Base-by-base conservation (phyloP, 2,329 filamentous ascomycete genomes). In the Pseudogymnoascus sp. region DNA sequence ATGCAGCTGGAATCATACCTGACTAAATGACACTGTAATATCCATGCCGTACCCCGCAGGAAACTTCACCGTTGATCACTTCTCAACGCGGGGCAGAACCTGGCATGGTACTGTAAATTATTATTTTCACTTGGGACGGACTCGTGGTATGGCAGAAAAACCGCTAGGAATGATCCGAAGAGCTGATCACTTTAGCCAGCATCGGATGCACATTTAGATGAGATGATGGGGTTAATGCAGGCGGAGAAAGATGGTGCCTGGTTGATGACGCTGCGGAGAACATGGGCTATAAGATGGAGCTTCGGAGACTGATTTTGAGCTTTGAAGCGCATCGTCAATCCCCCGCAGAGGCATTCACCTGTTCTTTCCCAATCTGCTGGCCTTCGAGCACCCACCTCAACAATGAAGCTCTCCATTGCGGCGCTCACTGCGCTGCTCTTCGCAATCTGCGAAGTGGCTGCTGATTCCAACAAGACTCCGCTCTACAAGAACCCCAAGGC, bases 401-500 rank as follows among this genome's bases (percentile, higher is more conserved):
- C 47, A 54, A 54, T 54, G 47, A 54, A 54, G 47, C 26, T 54
- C 29, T 54, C 47, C 47, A 54, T 54, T 54, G 47, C 47, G 29
- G 47, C 47, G 33, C 26, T 17, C 47, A 54, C n/a, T 33, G 47
- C 47, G 47, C 47, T 54, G 47, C 47, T 54, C n/a, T 54, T 54
- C 47, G 47, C 47, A 33, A 13, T 54, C 47, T 33, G 47, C 47
- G 26, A 54, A 54, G 47, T 29, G 9, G 26, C 29, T 9, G 47
- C 47, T 11, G 47, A 54, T 8, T 15, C 29, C n/a, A 17, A n/a
- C 29, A 54, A 54, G 47, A 67, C 62, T 68, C 75, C 79, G 2
- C 64, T 82, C 41, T 89, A 89, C 78, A 88, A 87, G 70, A 77
- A 90, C 69, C 75, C 85, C 4, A 77, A 77, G 61, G 82, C 84